These are phyloP conservation scores for Alternaria angustiovoidea DNA, from an alignment of 2,329 filamentous ascomycete genomes.

Conservation along the genomic window DNA sequence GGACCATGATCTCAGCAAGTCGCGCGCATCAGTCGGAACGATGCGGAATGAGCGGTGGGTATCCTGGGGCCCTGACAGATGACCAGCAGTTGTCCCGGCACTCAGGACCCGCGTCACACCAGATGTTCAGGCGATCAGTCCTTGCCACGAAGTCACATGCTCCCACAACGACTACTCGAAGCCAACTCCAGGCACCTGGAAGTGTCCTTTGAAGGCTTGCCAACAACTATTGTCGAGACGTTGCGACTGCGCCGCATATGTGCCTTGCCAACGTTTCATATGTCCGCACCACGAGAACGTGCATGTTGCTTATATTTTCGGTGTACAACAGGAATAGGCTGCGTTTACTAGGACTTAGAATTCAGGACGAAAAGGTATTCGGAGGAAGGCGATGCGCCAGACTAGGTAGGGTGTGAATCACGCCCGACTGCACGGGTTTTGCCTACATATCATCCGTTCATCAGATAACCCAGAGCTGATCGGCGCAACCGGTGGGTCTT, in stretches of 20 bases:
- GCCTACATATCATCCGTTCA: not conserved
- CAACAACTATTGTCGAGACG: not conserved
- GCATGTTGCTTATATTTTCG: not conserved
- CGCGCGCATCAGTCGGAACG: not conserved
- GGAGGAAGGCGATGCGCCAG: not conserved
- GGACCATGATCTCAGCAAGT: not conserved
- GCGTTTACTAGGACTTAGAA: not conserved
- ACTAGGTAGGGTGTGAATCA: not conserved
- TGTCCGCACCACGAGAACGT: not conserved
- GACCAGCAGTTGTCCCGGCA: slow-evolving; percentile 7
- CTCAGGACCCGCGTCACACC: slow-evolving; percentile 7
- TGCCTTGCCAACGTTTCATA: not conserved
- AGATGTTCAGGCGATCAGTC: slow-evolving; percentile 10
- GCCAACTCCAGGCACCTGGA: not conserved
- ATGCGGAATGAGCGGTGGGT: slow-evolving; percentile 3
- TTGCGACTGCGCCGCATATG: not conserved
- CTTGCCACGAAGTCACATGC: not conserved
- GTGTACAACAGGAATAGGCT: not conserved
- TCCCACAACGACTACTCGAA: not conserved
- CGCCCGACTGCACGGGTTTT: not conserved
- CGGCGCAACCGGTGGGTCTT: not conserved
- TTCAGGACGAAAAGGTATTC: not conserved
- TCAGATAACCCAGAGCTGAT: not conserved
- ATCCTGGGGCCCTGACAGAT: slow-evolving; percentile 6
- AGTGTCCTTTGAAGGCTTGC: not conserved